A percentile compares a stretch with the other conserved stretches of the same genome.
These are phyloP conservation scores for Cronartium ribicola DNA, from an alignment of 1,284 basidiomycete genomes.

Conservation along the genomic window DNA sequence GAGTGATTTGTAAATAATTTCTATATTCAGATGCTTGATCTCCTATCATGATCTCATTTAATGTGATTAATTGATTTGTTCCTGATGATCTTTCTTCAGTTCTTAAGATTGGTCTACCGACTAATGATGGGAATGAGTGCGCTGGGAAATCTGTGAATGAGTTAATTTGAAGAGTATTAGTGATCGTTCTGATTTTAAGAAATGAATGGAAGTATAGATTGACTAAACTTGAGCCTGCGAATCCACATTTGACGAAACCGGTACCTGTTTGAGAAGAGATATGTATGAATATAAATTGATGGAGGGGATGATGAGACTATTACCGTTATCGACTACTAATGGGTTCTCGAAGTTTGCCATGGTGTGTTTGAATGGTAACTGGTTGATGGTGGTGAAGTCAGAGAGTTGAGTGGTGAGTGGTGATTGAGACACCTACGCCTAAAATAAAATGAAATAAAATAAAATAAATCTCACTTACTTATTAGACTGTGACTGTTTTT, in stretches of 20 bases:
- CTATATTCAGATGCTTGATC: constrained; percentile 74
- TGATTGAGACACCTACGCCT: no score
- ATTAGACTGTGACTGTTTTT: background rate
- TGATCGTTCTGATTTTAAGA: background rate
- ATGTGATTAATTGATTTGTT: constrained; percentile 61
- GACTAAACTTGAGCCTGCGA: constrained; percentile 71
- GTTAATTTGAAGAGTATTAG: constrained; percentile 41
- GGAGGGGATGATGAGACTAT: background rate
- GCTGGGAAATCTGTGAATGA: constrained; percentile 73
- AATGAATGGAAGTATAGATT: background rate
- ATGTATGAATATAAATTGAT: background rate
- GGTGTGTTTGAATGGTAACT: background rate
- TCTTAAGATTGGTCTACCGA: constrained; percentile 92
- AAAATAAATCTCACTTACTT: no score
- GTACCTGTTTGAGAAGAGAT: constrained; percentile 44
- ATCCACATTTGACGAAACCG: constrained; percentile 90
- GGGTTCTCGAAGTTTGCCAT: constrained; percentile 46
- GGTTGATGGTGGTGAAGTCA: constrained; percentile 1
- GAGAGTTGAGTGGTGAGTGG: background rate
- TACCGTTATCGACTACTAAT: constrained; percentile 52
- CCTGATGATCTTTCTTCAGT: constrained; percentile 82
- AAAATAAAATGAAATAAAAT: no score
- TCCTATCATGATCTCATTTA: constrained; percentile 93
- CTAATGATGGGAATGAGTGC: constrained; percentile 94
- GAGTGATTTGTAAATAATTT: constrained; percentile 91